Evolutionary conservation across 345 rosid species (phyloP), one percentile per base, ranked within the genome.

Genomic region (Noccaea caerulescens): DNA sequence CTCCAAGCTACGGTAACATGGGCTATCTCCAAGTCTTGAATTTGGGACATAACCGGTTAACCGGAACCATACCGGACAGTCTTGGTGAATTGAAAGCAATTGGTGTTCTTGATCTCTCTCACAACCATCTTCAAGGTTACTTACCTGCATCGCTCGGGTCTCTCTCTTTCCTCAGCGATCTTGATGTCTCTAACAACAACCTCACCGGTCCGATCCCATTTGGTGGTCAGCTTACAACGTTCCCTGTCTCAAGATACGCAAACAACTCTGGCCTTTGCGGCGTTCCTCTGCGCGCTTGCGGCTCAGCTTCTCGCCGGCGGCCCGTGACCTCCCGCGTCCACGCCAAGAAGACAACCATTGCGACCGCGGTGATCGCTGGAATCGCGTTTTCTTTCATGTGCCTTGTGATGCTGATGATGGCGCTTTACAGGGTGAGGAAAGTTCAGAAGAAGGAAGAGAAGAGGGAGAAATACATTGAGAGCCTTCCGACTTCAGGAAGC

Each of bases 241-340:
- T 93, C 80, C 98, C 88, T 1, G 60, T 86, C 33, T 54, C 97
- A 27, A 87, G 92, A 77, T 93, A 86, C 30, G 97, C 85, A 44
- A 93, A 93, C 78, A 93, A 93, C 82, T 86, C 96, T 6, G 98
- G 92, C 7, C 94, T 93, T 39, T 93, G 98, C 25, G 98, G 98
- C 16, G 76, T 88, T 37, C 98, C 98, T 25, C 75, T 93, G 80
- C 71, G 72, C 9, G 86, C 86, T 7, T 93, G 98, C 77, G 81
- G 77, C 66, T 80, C 89, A 5, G 80, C 84, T 42, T 68, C 73
- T 57, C 73, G 23, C 23, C 23, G 58, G 33, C 30, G 58, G 27
- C 64, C 77, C 0, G 36, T 54, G 9, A 58, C 64, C 14, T 57
- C 69, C 32, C 64, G 42, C 7, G 25, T 49, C 10, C 72, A 64